Evolutionary conservation across 1,139 yeast genomes (phyloP), one percentile per base, ranked within the genome.

Genomic region (Candida sanyaensis): DNA sequence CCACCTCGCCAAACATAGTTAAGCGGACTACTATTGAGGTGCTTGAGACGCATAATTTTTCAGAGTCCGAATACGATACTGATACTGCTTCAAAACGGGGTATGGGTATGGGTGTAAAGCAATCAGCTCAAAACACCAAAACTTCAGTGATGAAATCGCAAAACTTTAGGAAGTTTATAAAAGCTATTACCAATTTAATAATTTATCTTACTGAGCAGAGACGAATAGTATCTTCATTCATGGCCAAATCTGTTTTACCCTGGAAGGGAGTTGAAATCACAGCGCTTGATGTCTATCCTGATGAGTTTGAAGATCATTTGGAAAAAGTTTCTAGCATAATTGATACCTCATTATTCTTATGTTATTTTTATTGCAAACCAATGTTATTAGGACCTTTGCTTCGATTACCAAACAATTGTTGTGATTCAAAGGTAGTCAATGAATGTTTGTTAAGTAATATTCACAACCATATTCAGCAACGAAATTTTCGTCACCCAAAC

Each of bases 381-480:
- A 79, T 86, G 56, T 73, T 93, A 60, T 77, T 93, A 13, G 96
- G 96, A 0, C 95, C 98, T 0, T 77, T 93, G 31, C 75, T 93
- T 6, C 73, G 98, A 45, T 75, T 91, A 2, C 79, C 80, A 0
- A 80, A 81, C 37, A 93, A 92, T 61, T 73, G 75, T 52, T 90
- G 97, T 68, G 86, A 86, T 58, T 77, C 86, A 2, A 69, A 69
- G 1, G 75, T 81, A 3, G 96, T 90, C 2, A 80, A 81, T 46
- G 65, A 69, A 5, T 75, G 81, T 47, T 75, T 92, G 32, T 57
- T 74, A 33, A 58, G 60, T 12, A 62, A 65, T 51, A 45, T 52
- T 10, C 66, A 64, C 45, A 52, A 57, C 6, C 70, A 66, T 43
- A 69, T 71, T n/a, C 68, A 73, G 31, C 54, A 50, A 36, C 32